These are phyloP conservation scores for Fusarium sp. DNA, from an alignment of 2,329 filamentous ascomycete species.

Conservation along the genomic window DNA sequence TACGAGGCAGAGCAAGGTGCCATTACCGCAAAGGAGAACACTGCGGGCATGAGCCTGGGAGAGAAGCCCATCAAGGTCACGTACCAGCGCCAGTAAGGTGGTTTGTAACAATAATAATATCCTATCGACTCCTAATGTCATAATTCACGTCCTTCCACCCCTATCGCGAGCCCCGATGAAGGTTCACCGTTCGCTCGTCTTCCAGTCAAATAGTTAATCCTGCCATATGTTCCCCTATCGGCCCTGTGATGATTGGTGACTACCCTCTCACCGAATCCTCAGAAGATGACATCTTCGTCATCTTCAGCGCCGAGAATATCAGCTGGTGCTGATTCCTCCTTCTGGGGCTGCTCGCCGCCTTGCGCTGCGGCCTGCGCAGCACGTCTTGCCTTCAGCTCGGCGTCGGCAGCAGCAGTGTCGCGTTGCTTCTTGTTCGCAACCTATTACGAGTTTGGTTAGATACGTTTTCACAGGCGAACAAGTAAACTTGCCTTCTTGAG, in stretches of 20 bases:
- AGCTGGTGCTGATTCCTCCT: conserved; percentile 55
- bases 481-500: conserved; percentile 78
- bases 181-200: neutral
- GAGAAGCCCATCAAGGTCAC: conserved; percentile 91
- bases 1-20: conserved; percentile 92
- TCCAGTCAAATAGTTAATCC: neutral
- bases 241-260: no score
- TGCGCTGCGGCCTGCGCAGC: conserved; percentile 56
- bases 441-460: conserved; percentile 44
- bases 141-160: neutral
- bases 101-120: conserved; percentile 2
- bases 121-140: neutral
- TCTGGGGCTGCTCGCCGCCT: conserved; percentile 51
- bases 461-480: no score
- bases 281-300: conserved; percentile 91
- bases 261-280: conserved; percentile 24
- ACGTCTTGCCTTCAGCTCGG: conserved; percentile 80
- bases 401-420: conserved; percentile 78
- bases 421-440: conserved; percentile 87
- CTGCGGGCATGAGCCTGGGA: conserved; percentile 83
- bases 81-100: conserved; percentile 85
- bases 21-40: conserved; percentile 93
- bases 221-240: neutral
- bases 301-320: conserved; percentile 82
- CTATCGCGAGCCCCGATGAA: neutral